Evolutionary conservation across 768 basidiomycete genomes (phyloP).

Genomic region (Harrya chromipes): DNA sequence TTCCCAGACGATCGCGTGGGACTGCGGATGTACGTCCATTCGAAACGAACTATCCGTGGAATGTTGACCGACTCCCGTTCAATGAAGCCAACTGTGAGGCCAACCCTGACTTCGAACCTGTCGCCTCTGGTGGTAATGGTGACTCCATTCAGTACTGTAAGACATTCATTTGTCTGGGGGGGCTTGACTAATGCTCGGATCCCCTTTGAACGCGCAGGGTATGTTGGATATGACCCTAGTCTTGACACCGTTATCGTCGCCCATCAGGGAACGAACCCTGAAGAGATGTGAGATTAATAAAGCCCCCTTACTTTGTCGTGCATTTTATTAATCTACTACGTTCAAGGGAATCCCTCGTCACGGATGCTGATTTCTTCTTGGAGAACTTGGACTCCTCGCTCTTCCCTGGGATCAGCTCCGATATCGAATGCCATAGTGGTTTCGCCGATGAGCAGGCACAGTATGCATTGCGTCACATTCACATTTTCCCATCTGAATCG

Average conservation of each 20-base stretch:
- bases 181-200: neutral
- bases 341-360: slow-evolving; percentile 36
- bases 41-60: neutral
- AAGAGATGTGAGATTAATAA: slow-evolving; percentile 23
- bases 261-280: slow-evolving; percentile 37
- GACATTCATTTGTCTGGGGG: neutral
- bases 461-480: slow-evolving; percentile 30
- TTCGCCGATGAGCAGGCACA: slow-evolving; percentile 43
- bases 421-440: slow-evolving; percentile 45
- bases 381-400: slow-evolving; percentile 35
- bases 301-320: no score
- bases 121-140: slow-evolving; percentile 49
- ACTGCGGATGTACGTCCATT: slow-evolving; percentile 49
- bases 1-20: slow-evolving; percentile 43
- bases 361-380: slow-evolving; percentile 41
- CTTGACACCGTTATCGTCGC: slow-evolving; percentile 36
- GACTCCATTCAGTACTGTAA: slow-evolving; percentile 41
- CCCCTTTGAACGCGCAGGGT: slow-evolving; percentile 36
- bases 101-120: slow-evolving; percentile 45
- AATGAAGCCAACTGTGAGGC: slow-evolving; percentile 43
- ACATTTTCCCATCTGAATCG: neutral
- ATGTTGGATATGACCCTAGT: slow-evolving; percentile 48
- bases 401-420: slow-evolving; percentile 48
- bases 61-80: neutral
- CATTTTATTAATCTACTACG: neutral